Evolutionary conservation across 768 basidiomycete genomes (phyloP).

Genomic region (Phanerochaete sordida): DNA sequence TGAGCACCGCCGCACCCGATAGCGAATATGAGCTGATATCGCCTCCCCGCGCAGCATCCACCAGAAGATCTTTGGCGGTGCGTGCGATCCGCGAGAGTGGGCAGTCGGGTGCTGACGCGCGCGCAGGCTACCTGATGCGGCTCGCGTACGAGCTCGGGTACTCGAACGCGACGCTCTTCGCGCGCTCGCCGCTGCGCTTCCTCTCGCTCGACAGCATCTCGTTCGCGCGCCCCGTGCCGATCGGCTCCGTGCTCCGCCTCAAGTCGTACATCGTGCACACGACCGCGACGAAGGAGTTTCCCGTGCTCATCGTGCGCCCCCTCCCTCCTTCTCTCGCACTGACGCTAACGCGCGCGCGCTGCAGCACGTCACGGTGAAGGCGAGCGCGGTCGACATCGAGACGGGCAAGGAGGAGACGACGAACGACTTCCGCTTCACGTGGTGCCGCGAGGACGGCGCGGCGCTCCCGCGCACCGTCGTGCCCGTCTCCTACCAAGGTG

Average conservation of each 20-base stretch:
- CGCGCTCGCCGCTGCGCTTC: slow-evolving; percentile 62
- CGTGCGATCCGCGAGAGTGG: background rate
- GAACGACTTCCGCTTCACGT: slow-evolving; percentile 77
- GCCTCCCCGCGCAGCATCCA: slow-evolving; percentile 54
- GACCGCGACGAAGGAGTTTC: slow-evolving; percentile 41
- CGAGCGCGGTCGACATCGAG: slow-evolving; percentile 65
- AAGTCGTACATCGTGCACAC: slow-evolving; percentile 68
- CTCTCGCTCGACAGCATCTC: slow-evolving; percentile 77
- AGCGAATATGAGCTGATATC: background rate
- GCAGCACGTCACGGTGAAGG: slow-evolving; percentile 70
- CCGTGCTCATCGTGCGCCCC: slow-evolving; percentile 54
- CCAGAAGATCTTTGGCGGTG: slow-evolving; percentile 73
- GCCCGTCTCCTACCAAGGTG: slow-evolving; percentile 69
- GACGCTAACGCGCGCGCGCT: background rate
- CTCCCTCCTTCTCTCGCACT: background rate
- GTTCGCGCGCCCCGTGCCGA: slow-evolving; percentile 78
- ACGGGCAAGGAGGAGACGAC: slow-evolving; percentile 65
- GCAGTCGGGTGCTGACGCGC: background rate
- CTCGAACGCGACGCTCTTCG: slow-evolving; percentile 67
- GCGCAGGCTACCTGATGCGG: slow-evolving; percentile 48
- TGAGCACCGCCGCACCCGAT: slow-evolving; percentile 29
- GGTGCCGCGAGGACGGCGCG: slow-evolving; percentile 44
- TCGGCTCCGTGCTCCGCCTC: slow-evolving; percentile 76
- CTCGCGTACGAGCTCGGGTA: slow-evolving; percentile 80
- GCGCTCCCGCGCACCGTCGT: slow-evolving; percentile 47